Conservation (phyloP, 768 basidiomycete species). For the Pleurotus tuoliensis region DNA sequence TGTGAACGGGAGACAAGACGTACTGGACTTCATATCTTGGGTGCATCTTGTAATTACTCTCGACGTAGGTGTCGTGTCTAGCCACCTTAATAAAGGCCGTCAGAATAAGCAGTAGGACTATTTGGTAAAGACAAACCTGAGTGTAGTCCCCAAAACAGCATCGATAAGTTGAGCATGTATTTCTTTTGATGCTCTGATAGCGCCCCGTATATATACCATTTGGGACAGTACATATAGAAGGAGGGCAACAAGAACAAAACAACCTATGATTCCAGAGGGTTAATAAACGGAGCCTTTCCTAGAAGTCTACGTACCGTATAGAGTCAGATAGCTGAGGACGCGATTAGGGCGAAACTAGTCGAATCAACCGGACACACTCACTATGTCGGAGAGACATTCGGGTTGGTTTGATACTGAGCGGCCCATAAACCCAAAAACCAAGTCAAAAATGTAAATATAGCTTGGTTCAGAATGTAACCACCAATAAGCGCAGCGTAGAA, state of each 20-base stretch:
- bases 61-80: conserved; percentile 40
- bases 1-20: conserved; percentile 33
- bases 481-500: conserved; percentile 28
- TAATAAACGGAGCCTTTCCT: background rate
- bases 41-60: conserved; percentile 66
- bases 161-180: conserved; percentile 51
- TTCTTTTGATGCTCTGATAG: conserved; percentile 46
- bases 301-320: conserved; percentile 25
- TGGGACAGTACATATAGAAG: conserved; percentile 29
- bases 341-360: background rate
- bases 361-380: conserved; percentile 24
- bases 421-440: conserved; percentile 47
- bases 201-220: conserved; percentile 41
- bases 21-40: conserved; percentile 52
- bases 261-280: conserved; percentile 11
- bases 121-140: conserved; percentile 37
- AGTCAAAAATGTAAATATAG: conserved; percentile 25
- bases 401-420: conserved; percentile 35
- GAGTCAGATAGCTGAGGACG: conserved; percentile 41
- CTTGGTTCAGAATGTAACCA: conserved; percentile 20
- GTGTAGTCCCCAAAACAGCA: conserved; percentile 54
- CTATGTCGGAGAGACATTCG: conserved; percentile 29
- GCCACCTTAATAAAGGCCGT: conserved; percentile 32
- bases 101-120: background rate
- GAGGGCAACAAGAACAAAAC: conserved; percentile 28